phyloP scores from a whole-genome alignment of 345 rosid genomes.

The Durio zibethinus region DNA sequence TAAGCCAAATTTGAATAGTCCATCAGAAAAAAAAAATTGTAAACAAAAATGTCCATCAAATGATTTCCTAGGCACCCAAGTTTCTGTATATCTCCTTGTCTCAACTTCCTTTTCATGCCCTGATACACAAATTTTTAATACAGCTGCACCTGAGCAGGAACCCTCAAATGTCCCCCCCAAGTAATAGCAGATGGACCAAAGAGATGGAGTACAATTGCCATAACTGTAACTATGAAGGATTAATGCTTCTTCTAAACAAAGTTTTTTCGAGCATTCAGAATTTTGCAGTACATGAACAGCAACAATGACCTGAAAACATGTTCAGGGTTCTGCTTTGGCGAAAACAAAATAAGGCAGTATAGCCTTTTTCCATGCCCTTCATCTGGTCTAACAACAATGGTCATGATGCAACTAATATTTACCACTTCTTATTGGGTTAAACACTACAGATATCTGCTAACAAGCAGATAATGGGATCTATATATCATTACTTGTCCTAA shows the following conservation, averaged over 20 bases:
- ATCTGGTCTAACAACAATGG: slow-evolving; percentile 4
- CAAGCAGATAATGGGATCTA: slow-evolving; percentile 8
- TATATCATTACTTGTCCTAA: slow-evolving; percentile 30
- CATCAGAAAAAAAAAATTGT: too few relatives aligned
- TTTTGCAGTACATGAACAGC: background rate
- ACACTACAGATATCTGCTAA: slow-evolving; percentile 19
- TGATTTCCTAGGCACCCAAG: too few relatives aligned
- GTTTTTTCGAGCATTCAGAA: background rate
- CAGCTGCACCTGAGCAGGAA: background rate
- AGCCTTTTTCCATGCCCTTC: background rate
- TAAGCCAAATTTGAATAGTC: too few relatives aligned
- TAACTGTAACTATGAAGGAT: background rate
- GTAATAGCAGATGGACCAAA: background rate
- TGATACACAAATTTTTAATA: background rate
- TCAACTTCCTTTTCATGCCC: background rate
- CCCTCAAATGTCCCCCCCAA: background rate
- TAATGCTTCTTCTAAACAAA: background rate
- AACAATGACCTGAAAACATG: background rate
- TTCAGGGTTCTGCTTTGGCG: background rate
- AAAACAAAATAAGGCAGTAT: background rate
- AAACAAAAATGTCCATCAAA: too few relatives aligned
- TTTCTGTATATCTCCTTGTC: too few relatives aligned
- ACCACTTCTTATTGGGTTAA: slow-evolving; percentile 17
- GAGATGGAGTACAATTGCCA: background rate
- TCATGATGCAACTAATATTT: slow-evolving; percentile 13